These are phyloP conservation scores for Globisporangium emineosum DNA, from an alignment of 352 stramenopile species.

Conservation along the genomic window DNA sequence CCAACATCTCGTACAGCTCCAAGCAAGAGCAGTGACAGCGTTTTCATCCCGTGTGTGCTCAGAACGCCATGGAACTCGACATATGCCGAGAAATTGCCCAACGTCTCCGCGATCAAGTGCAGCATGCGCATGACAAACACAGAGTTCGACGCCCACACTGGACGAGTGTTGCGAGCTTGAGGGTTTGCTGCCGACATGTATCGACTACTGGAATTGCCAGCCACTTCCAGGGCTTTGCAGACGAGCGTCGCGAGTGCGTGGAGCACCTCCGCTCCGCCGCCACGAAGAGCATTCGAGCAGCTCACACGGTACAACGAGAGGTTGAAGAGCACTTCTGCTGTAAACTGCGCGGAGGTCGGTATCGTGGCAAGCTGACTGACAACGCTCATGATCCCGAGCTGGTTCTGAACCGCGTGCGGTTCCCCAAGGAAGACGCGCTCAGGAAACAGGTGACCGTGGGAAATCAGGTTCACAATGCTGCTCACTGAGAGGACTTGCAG, in stretches of 20 bases:
- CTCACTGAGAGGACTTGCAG: conserved; percentile 63
- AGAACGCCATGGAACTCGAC: conserved; percentile 57
- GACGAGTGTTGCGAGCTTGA: neutral
- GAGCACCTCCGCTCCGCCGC: conserved; percentile 59
- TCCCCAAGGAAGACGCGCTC: conserved; percentile 78
- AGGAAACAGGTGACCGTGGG: conserved; percentile 53
- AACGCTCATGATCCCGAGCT: conserved; percentile 65
- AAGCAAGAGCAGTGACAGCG: conserved; percentile 42
- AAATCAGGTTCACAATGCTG: conserved; percentile 71
- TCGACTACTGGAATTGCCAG: conserved; percentile 12
- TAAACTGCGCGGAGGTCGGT: conserved; percentile 45
- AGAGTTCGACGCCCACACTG: conserved; percentile 12
- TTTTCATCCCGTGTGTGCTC: conserved; percentile 46
- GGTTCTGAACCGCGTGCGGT: conserved; percentile 61
- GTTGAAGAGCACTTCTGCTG: conserved; percentile 67
- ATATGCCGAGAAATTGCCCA: conserved; percentile 69
- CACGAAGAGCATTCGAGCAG: conserved; percentile 47
- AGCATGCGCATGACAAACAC: conserved; percentile 30
- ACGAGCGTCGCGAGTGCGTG: conserved; percentile 41
- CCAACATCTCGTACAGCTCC: conserved; percentile 46
- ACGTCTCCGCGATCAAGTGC: conserved; percentile 47
- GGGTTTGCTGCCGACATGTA: conserved; percentile 11
- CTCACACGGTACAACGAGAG: conserved; percentile 59
- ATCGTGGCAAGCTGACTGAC: conserved; percentile 42
- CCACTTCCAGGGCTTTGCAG: conserved; percentile 42